A percentile compares a stretch with the other conserved stretches of the same genome.
Conservation (phyloP, 352 stramenopile genomes). For the Phytopythium cucurbitacearum region DNA sequence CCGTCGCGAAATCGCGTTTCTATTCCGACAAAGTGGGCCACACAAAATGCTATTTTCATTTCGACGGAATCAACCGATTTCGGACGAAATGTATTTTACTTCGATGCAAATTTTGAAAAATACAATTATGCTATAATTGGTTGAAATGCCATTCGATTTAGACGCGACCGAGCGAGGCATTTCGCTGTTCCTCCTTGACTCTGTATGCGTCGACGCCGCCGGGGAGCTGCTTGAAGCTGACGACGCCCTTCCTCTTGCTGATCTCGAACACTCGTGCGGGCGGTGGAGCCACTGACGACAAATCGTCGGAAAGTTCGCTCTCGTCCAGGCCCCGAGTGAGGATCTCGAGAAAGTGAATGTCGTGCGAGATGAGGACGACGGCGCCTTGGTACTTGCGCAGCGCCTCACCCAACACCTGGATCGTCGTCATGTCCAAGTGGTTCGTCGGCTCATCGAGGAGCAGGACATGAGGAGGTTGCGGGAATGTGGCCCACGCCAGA, state of each 20-base stretch:
- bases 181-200: constrained; percentile 37
- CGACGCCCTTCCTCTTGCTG: constrained; percentile 42
- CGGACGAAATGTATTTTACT: no score
- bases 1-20: no score
- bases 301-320: constrained; percentile 13
- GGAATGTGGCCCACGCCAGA: constrained; percentile 50
- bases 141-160: no score
- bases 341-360: constrained; percentile 57
- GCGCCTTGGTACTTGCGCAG: constrained; percentile 49
- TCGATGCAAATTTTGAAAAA: no score
- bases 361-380: constrained; percentile 63
- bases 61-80: background rate
- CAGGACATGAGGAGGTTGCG: constrained; percentile 89
- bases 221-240: constrained; percentile 25
- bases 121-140: no score
- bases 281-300: constrained; percentile 1
- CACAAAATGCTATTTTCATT: background rate
- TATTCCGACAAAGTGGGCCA: background rate
- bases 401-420: constrained; percentile 65
- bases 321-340: constrained; percentile 16
- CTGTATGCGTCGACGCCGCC: constrained; percentile 30
- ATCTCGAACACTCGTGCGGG: constrained; percentile 41
- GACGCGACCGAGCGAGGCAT: constrained; percentile 33
- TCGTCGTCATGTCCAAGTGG: constrained; percentile 90
- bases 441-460: constrained; percentile 92